A percentile compares a stretch with the other conserved stretches of the same genome.
phyloP scores from a whole-genome alignment of 192 early-diverging fungal genomes.

The Coemansia furcata region DNA sequence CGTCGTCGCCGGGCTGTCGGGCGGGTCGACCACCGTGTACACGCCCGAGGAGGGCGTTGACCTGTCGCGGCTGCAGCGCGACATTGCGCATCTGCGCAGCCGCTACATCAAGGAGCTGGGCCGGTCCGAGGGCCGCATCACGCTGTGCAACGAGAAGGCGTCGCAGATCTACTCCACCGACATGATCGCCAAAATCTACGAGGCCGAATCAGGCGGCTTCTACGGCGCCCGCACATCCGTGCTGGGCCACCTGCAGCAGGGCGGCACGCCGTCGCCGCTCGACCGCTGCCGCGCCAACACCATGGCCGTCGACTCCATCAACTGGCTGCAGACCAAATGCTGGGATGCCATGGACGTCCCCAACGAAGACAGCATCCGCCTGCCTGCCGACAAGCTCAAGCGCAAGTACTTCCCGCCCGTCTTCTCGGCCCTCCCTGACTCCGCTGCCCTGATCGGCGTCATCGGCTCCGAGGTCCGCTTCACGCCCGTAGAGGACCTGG shows the following conservation, averaged over 20 bases:
- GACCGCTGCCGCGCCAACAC: conserved; percentile 94
- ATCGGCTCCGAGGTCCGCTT: conserved; percentile 71
- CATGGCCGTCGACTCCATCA: conserved; percentile 75
- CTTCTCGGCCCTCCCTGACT: conserved; percentile 58
- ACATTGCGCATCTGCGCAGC: conserved; percentile 74
- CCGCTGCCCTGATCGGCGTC: conserved; percentile 80
- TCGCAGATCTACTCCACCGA: conserved; percentile 87
- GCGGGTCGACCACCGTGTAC: conserved; percentile 89
- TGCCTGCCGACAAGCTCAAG: conserved; percentile 43
- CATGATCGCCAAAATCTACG: conserved; percentile 79
- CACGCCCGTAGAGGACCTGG: conserved; percentile 66
- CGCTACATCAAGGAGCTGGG: conserved; percentile 80
- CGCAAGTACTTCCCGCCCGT: conserved; percentile 57
- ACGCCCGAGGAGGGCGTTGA: conserved; percentile 91
- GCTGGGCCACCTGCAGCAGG: conserved; percentile 95
- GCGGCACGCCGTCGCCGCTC: conserved; percentile 86
- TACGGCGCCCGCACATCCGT: conserved; percentile 90
- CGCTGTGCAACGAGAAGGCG: conserved; percentile 76
- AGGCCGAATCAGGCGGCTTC: conserved; percentile 81
- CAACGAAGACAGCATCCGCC: conserved; percentile 35
- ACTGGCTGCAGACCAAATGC: conserved; percentile 77
- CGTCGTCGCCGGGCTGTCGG: conserved; percentile 74
- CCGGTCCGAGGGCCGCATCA: conserved; percentile 79
- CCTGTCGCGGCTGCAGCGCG: conserved; percentile 75
- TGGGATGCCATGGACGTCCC: conserved; percentile 48